Conservation (phyloP, 805 yeast genomes). For the Hanseniaspora osmophila region DNA sequence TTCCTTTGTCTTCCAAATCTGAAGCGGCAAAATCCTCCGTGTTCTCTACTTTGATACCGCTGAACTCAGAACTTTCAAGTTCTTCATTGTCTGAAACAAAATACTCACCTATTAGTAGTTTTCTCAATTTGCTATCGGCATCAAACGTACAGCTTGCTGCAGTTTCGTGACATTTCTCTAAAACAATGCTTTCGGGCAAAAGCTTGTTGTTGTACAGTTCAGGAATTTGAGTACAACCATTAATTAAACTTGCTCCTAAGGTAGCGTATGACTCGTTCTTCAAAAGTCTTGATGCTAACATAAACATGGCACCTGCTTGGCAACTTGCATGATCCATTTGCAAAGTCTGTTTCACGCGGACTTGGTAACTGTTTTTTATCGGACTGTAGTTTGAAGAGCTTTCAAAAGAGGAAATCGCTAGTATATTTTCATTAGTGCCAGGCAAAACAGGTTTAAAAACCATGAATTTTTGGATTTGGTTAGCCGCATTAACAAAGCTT, state of each 20-base stretch:
- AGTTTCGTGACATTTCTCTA: slow-evolving; percentile 11
- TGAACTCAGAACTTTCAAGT: slow-evolving; percentile 1
- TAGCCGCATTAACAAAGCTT: slow-evolving; percentile 25
- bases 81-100: slow-evolving; percentile 2
- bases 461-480: slow-evolving; percentile 28
- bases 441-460: slow-evolving; percentile 33
- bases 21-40: slow-evolving; percentile 2
- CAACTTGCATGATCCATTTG: slow-evolving; percentile 38
- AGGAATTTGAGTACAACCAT: slow-evolving; percentile 35
- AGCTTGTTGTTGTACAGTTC: slow-evolving; percentile 22
- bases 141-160: slow-evolving; percentile 10
- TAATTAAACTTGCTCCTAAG: slow-evolving; percentile 29
- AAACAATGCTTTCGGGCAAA: slow-evolving; percentile 29
- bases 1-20: background rate
- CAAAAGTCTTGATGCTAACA: slow-evolving; percentile 31
- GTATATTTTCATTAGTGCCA: slow-evolving; percentile 9
- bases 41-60: background rate
- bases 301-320: slow-evolving; percentile 40
- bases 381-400: slow-evolving; percentile 12
- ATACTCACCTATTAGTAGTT: slow-evolving; percentile 13
- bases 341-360: slow-evolving; percentile 17
- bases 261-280: slow-evolving; percentile 22
- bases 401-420: slow-evolving; percentile 1
- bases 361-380: slow-evolving; percentile 13
- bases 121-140: slow-evolving; percentile 10